These are phyloP conservation scores for Helenozyma rhizophorensis DNA, from an alignment of 805 yeast genomes.

Conservation along the genomic window DNA sequence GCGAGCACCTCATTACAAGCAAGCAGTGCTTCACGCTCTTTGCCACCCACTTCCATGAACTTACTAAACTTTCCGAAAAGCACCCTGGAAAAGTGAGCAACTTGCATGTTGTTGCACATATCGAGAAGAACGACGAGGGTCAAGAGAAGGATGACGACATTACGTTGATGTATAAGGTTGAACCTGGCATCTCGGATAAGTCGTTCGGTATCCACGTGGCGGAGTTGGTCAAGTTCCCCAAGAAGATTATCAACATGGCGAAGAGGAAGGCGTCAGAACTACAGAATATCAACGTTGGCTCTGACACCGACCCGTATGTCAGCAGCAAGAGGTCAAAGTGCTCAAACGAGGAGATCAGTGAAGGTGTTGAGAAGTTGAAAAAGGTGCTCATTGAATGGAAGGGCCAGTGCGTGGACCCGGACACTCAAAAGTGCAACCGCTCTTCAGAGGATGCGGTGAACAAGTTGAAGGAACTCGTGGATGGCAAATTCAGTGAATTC, in stretches of 20 bases:
- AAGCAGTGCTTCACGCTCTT: conserved; percentile 78
- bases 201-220: conserved; percentile 98
- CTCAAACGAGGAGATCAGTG: conserved; percentile 44
- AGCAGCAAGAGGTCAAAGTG: conserved; percentile 50
- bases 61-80: conserved; percentile 71
- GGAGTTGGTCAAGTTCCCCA: conserved; percentile 89
- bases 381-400: conserved; percentile 55
- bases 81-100: conserved; percentile 61
- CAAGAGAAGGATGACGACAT: conserved; percentile 54
- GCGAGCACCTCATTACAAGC: conserved; percentile 72
- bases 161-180: conserved; percentile 89
- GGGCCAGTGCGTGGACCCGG: conserved; percentile 30
- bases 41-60: conserved; percentile 97
- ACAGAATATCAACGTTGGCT: conserved; percentile 48
- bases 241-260: conserved; percentile 89
- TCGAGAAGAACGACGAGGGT: conserved; percentile 44
- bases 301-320: conserved; percentile 35
- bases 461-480: conserved; percentile 35
- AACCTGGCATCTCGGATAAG: conserved; percentile 91
- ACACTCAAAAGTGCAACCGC: conserved; percentile 17
- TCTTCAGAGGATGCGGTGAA: conserved; percentile 36
- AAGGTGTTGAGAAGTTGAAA: conserved; percentile 50
- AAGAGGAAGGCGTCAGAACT: conserved; percentile 88
- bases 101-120: conserved; percentile 90
- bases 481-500: conserved; percentile 15